A percentile compares a stretch with the other conserved stretches of the same genome.
Evolutionary conservation across 495 filamentous ascomycete genomes (phyloP).

Genomic region (Ascobolus immersus): DNA sequence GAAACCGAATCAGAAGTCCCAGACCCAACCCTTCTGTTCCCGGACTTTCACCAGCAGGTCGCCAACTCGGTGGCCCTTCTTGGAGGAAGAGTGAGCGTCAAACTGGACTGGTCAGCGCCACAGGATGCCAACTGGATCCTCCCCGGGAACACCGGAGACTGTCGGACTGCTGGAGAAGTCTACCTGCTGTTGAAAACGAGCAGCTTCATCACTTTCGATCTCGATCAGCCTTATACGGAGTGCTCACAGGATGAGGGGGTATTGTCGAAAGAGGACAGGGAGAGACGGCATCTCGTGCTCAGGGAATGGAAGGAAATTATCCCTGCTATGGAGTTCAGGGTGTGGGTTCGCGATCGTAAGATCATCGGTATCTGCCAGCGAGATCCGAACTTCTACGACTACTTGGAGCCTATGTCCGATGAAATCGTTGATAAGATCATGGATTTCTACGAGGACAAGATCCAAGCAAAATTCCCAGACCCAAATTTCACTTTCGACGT

Average conservation of each 20-base stretch:
- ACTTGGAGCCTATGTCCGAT: slow-evolving; percentile 39
- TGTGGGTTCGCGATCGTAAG: slow-evolving; percentile 57
- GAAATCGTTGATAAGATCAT: slow-evolving; percentile 35
- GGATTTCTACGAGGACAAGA: slow-evolving; percentile 43
- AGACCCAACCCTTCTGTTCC: slow-evolving; percentile 23
- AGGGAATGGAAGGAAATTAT: slow-evolving; percentile 70
- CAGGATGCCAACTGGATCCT: slow-evolving; percentile 95
- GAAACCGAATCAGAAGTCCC: slow-evolving; percentile 16
- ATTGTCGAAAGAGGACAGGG: background rate
- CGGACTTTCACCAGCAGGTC: slow-evolving; percentile 49
- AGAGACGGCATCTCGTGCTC: slow-evolving; percentile 40
- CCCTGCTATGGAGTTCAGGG: slow-evolving; percentile 77
- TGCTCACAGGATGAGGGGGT: slow-evolving; percentile 25
- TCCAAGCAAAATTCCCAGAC: slow-evolving; percentile 61
- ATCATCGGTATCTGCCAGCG: slow-evolving; percentile 71
- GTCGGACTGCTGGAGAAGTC: slow-evolving; percentile 61
- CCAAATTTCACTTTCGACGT: slow-evolving; percentile 68
- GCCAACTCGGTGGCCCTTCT: slow-evolving; percentile 49
- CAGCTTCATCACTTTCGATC: slow-evolving; percentile 78
- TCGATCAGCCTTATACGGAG: slow-evolving; percentile 77
- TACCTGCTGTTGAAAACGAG: slow-evolving; percentile 82
- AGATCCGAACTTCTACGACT: slow-evolving; percentile 72
- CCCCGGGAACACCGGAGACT: slow-evolving; percentile 73
- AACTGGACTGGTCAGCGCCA: slow-evolving; percentile 89
- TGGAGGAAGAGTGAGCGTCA: slow-evolving; percentile 62